Percentiles rank a stretch among this genome's conserved stretches.
These are phyloP conservation scores for Aspergillus sergii DNA, from an alignment of 2,329 filamentous ascomycete species.

Conservation along the genomic window DNA sequence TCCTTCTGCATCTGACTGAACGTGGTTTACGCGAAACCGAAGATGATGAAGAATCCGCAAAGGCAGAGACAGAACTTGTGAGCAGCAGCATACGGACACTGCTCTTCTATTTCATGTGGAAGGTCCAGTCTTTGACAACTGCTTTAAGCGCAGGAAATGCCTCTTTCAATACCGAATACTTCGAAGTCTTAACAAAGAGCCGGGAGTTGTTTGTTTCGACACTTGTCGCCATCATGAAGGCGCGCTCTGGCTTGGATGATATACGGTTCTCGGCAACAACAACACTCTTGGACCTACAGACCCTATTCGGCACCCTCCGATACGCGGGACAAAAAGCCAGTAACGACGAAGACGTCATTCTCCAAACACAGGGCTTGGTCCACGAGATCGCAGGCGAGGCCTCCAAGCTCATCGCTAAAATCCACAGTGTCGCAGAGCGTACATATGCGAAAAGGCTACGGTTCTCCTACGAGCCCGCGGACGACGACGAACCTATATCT, in stretches of 20 bases:
- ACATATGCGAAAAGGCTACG: conserved; percentile 70
- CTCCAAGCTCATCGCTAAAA: conserved; percentile 68
- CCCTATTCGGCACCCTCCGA: conserved; percentile 74
- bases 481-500: conserved; percentile 74
- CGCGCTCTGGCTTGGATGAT: conserved; percentile 66
- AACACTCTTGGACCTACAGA: conserved; percentile 78
- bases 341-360: conserved; percentile 49
- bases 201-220: conserved; percentile 55
- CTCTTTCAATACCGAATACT: conserved; percentile 63
- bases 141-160: conserved; percentile 57
- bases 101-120: conserved; percentile 96
- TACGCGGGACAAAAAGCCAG: conserved; percentile 46
- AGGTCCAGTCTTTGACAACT: conserved; percentile 64
- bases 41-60: conserved; percentile 70
- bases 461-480: conserved; percentile 49
- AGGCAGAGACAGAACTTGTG: conserved; percentile 77
- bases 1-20: conserved; percentile 71
- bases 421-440: conserved; percentile 77
- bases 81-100: conserved; percentile 74
- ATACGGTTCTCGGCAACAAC: conserved; percentile 75
- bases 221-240: conserved; percentile 53
- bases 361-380: conserved; percentile 64
- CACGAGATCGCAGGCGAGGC: conserved; percentile 68
- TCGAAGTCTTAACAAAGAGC: conserved; percentile 67
- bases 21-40: conserved; percentile 69